Evolutionary conservation across 352 stramenopile genomes (phyloP), one percentile per base, ranked within the genome.

Genomic region (Globisporangium splendens): DNA sequence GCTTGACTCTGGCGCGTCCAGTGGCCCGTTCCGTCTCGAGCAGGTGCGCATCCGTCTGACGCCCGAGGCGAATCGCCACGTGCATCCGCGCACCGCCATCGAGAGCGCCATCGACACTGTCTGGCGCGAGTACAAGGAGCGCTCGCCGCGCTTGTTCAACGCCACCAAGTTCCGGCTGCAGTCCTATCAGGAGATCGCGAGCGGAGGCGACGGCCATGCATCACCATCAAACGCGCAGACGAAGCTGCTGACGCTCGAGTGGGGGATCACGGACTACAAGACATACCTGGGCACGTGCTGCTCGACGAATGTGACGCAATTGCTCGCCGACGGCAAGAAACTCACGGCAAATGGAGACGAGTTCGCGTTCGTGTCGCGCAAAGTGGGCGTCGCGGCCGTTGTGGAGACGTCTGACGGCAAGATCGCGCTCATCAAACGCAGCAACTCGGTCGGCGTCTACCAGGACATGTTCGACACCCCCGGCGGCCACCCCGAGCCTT

Each of bases 261-360:
- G 68, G 58, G 80, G 79, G 1, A 46, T 91, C 17, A 89, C 77
- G 0, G 75, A 89, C 63, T 95, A 95, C 68, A 82, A 79, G 31
- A 75, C 83, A 54, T 93, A 93, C 50, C 31, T 95, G 50, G 79
- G 79, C 44, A 86, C 73, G 41, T 95, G 85, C 63, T 88, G 74
- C 61, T 84, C 83, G 33, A 54, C 70, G 3, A 63, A 73, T 12
- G 65, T 73, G 6, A 47, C 50, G 14, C 60, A 58, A 43, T 63
- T 92, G 43, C 59, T 79, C 10, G 18, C 18, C 12, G 82, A 87
- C 39, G 70, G 70, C 15, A 24, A 66, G 4, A 28, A 17, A n/a
- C 38, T 64, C 0, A 11, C 20, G 6, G 44, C 20, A 3, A 35
- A 7, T 8, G 55, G 28, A 31, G 59, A 88, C 49, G 41, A 21